Base-by-base conservation (phyloP, 192 early-diverging fungal genomes). In the Mortierella antarctica region DNA sequence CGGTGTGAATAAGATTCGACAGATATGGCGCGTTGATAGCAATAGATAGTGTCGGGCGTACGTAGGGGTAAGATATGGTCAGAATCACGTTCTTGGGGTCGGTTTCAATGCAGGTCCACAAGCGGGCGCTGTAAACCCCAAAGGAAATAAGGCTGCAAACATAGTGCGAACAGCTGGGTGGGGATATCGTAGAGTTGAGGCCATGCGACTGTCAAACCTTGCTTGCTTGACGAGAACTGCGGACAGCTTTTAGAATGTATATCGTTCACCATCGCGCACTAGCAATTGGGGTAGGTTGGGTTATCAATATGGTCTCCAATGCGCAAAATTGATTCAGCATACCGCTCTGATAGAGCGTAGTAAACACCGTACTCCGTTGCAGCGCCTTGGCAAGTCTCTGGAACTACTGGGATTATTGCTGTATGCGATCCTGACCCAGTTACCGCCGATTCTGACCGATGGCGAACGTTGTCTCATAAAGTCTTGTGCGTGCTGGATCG, bases 171-270 rank as follows among this genome's bases (percentile, higher is more conserved):
- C 21, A 31, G 71, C 53, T 73, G 62, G 51, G 58, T 51, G 62
- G 56, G 31, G 12, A 49, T 42, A 52, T 53, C 31, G 60, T 64
- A 62, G 54, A 18, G 74, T 53, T 57, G 42, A 14, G 53, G 71
- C 65, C 65, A 71, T 67, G 64, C 65, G 77, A 72, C 70, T 71
- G 70, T 72, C 70, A 80, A 80, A 80, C 77, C 70, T 80, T 71
- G 77, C 77, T 71, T 72, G 70, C 74, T 69, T 69, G 67, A 56
- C 67, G 52, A 69, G 61, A 57, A 63, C 20, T 59, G 65, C 21
- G 46, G 59, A 60, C 65, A 67, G 48, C 47, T 57, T 53, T 75
- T 59, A 6, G 17, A 51, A 52, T 75, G 73, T 17, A 23, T 59
- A 42, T 62, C 73, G 31, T 57, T 62, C 52, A 40, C 18, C 63